Conservation (phyloP, 225 moss, liverwort and hornwort genomes). For the Pseudisothecium myosuroides region DNA sequence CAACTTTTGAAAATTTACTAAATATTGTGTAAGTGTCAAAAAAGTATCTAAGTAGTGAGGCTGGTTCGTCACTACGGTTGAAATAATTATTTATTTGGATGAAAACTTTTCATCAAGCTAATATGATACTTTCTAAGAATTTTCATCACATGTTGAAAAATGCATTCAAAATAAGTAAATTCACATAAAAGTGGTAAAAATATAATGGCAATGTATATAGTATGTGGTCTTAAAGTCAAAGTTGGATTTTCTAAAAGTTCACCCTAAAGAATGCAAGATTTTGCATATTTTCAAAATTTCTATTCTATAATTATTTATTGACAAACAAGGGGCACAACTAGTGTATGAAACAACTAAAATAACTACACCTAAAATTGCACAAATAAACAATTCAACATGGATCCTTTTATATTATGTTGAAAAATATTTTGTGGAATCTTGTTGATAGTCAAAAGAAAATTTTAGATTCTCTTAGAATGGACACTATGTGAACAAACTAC, state of each 20-base stretch:
- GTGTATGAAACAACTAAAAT: background rate
- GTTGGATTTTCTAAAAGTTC: background rate
- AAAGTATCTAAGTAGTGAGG: rapidly evolving
- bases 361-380: no score
- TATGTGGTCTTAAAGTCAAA: rapidly evolving
- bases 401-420: no score
- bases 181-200: background rate
- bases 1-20: background rate
- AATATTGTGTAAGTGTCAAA: background rate
- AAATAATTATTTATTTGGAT: background rate
- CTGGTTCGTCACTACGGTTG: rapidly evolving
- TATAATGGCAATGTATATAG: background rate
- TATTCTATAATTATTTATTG: no score
- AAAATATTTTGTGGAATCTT: no score
- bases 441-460: no score
- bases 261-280: background rate
- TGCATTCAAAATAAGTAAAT: background rate
- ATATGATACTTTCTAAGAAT: background rate
- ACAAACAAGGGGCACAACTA: background rate
- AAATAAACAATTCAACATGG: no score
- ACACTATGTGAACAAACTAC: no score
- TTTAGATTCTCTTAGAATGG: no score
- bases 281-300: background rate
- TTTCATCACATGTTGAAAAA: background rate
- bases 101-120: background rate